Base-by-base conservation (phyloP, 164 flowering plant species). In the Kalanchoe fedtschenkoi region DNA sequence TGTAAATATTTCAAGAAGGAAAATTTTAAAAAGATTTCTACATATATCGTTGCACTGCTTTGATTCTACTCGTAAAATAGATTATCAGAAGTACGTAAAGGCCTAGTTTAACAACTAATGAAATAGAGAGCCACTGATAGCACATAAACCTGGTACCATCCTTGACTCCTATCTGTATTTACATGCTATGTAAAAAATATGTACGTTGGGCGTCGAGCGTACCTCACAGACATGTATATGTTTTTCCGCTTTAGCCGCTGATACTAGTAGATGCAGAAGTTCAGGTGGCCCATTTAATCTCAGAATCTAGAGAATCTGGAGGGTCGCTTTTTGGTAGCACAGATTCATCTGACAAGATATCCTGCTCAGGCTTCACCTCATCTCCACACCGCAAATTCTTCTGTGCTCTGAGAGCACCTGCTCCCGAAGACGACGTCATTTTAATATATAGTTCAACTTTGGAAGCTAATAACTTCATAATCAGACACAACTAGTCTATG, bases 401-500 rank as follows among this genome's bases (percentile, higher is more conserved):
- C 0, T n/a, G n/a, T n/a, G n/a, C n/a, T n/a, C n/a, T n/a, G n/a
- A n/a, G n/a, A 58, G 24, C 14, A 34, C 61, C 33, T 58, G 21
- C 17, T 58, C 17, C 60, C 29, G 60, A 28, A 56, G 24, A 34
- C 60, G n/a, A n/a, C n/a, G n/a, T n/a, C n/a, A n/a, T n/a, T n/a
- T n/a, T n/a, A n/a, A n/a, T n/a, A n/a, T n/a, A n/a, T n/a, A n/a
- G n/a, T n/a, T n/a, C n/a, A n/a, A n/a, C n/a, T n/a, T n/a, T n/a
- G n/a, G n/a, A n/a, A n/a, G n/a, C n/a, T n/a, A n/a, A n/a, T n/a
- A n/a, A n/a, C n/a, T n/a, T n/a, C n/a, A n/a, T n/a, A n/a, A n/a
- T n/a, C n/a, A n/a, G n/a, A n/a, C n/a, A n/a, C n/a, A n/a, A n/a
- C n/a, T n/a, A n/a, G n/a, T n/a, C n/a, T n/a, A n/a, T n/a, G n/a